Evolutionary conservation across 352 stramenopile species (phyloP), one percentile per base, ranked within the genome.

Genomic region (Hyaloperonospora brassicae): DNA sequence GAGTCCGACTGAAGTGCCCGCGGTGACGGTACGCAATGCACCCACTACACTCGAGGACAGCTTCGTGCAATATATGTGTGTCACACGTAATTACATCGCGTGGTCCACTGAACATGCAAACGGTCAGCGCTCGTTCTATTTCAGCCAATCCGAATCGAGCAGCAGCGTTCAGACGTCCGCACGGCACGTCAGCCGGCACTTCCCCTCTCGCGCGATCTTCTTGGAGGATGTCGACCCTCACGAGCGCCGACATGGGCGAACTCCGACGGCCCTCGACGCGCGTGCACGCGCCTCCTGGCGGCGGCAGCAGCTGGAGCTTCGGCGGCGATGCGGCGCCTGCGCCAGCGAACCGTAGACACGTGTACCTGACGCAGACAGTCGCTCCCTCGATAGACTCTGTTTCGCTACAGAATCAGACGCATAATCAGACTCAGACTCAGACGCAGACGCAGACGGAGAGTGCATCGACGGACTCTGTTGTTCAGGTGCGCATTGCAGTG

Each of bases 251-350:
- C 52, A 87, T 93, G 55, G 78, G 78, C 53, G 79, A 87, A 56
- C 71, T 91, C 53, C 89, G 87, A 68, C 79, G 80, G 25, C 80
- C 80, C 34, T 86, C 75, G 6, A 91, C 83, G 50, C 83, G 83
- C 30, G 77, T 91, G 44, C 76, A 89, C 55, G 80, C 83, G 24
- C 83, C 83, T 21, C 83, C 83, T 0, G 83, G 83, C 3, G 83
- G 83, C 21, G 76, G 79, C 11, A 89, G 80, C 46, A 89, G 56
- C 68, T 89, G 76, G 75, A 87, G 73, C 61, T 79, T 90, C 48
- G 73, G 73, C 8, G 80, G 76, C 36, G 64, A 75, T 44, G 52
- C 52, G 31, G 40, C 25, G 9, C 50, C 59, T 27, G 53, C 39
- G 0, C 6, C 36, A 44, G 55, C 55, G 11, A 62, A 55, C 22